Evolutionary conservation across 768 basidiomycete genomes (phyloP), one percentile per base, ranked within the genome.

Genomic region (Collybia mongolica): DNA sequence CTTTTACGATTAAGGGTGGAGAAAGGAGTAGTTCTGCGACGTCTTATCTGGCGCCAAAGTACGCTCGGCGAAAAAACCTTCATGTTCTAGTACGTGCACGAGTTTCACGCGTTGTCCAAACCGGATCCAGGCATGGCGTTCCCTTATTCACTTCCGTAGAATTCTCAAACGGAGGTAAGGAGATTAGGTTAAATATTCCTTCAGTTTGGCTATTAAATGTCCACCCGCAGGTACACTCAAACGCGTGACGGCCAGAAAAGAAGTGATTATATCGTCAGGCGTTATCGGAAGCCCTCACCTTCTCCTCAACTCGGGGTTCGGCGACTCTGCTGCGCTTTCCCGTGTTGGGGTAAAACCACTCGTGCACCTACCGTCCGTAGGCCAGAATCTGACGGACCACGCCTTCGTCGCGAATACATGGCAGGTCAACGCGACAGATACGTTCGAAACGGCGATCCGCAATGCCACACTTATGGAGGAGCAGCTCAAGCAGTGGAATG

Each of bases 201-300:
- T 32, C 2, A 22, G 9, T 6, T 28, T 44, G 38, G 2, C 23
- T 18, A 17, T 12, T 38, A 26, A 17, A 6, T 32, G 35, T 17
- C 5, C 37, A 12, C 22, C 2, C 4, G 6, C 39, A 56, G 55
- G 46, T 14, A 51, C 48, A 12, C 52, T 46, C n/a, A 49, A 22
- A 9, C 46, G 22, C 7, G 24, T 69, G 15, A 60, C 51, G 2
- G 70, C 69, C 11, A 56, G 28, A 14, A 67, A 65, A 18, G 68
- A 70, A 52, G 60, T 70, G n/a, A 65, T 70, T 26, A 47, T 70
- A 3, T 67, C 69, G 9, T 61, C 60, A 11, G 69, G 69, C 1
- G 60, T 63, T 19, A 53, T 67, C 22, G 66, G 65, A 28, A 65
- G 64, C 0, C 65, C 67, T 6, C 63, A 60, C 18, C 58, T 68